Evolutionary conservation across 352 stramenopile species (phyloP).

Genomic region (Peronospora destructor): DNA sequence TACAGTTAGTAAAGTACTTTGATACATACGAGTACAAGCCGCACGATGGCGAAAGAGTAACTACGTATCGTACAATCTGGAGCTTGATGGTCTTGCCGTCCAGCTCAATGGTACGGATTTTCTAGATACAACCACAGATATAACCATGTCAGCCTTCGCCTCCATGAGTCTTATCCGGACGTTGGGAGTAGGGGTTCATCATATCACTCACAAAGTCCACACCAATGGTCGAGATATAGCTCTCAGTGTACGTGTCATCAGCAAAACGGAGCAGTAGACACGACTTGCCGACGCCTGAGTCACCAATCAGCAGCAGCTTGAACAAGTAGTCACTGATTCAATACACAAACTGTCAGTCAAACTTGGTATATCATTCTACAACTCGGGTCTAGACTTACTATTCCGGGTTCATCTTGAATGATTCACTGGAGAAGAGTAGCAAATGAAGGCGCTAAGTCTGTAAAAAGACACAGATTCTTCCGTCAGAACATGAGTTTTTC

Average conservation of each 20-base stretch:
- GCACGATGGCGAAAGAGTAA: background rate
- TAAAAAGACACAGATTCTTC: constrained; percentile 1
- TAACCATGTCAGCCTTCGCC: constrained; percentile 14
- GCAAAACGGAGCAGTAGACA: constrained; percentile 98
- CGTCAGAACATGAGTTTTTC: constrained; percentile 3
- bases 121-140: constrained; percentile 43
- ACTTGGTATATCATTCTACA: background rate
- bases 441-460: constrained; percentile 26
- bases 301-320: constrained; percentile 96
- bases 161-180: background rate
- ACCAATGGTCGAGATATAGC: constrained; percentile 99
- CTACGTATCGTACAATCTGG: constrained; percentile 88
- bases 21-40: background rate
- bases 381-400: constrained; percentile 64
- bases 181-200: background rate
- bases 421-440: constrained; percentile 15
- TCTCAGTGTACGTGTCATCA: constrained; percentile 99
- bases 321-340: constrained; percentile 94
- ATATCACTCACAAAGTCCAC: constrained; percentile 96
- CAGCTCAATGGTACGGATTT: constrained; percentile 99
- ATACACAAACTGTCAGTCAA: constrained; percentile 11
- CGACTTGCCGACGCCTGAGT: constrained; percentile 97
- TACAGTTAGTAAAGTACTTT: constrained; percentile 9
- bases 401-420: constrained; percentile 86
- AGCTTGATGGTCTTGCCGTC: constrained; percentile 99